Evolutionary conservation across 129 eudicot genomes (phyloP).

Genomic region (Rutidosis leptorrhynchoides): DNA sequence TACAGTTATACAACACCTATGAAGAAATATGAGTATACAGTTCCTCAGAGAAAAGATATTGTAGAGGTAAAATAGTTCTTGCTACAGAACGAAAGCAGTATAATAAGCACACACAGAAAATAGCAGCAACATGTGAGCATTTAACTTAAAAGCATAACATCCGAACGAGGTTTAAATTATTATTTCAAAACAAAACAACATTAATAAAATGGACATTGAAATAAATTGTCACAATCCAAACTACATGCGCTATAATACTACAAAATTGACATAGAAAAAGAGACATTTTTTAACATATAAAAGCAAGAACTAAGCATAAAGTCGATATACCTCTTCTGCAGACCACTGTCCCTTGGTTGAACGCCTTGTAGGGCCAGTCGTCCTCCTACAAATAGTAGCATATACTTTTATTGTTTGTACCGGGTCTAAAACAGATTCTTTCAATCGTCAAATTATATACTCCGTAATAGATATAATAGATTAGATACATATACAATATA

Average conservation of each 20-base stretch:
- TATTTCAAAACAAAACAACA: background rate
- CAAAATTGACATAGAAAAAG: background rate
- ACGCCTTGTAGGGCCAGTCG: conserved; percentile 76
- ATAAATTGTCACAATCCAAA: background rate
- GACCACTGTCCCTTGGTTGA: conserved; percentile 99
- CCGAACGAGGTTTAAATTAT: background rate
- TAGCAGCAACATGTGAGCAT: background rate
- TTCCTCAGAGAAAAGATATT: background rate
- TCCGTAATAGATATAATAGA: too few relatives aligned
- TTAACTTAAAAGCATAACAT: background rate
- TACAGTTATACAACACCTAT: background rate
- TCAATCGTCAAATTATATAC: background rate
- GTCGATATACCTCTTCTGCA: conserved; percentile 67
- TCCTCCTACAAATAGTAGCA: conserved; percentile 35
- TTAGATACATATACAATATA: background rate
- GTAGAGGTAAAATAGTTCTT: background rate
- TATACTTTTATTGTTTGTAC: conserved; percentile 12
- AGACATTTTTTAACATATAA: background rate
- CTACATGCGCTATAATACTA: background rate
- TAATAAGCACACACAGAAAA: background rate
- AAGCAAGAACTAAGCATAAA: background rate
- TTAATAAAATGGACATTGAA: background rate
- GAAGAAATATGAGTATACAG: background rate
- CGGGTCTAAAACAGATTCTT: background rate
- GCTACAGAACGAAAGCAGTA: background rate